Evolutionary conservation across 371 early-diverging fungal genomes (phyloP).

Genomic region (Mucor velutinosus): DNA sequence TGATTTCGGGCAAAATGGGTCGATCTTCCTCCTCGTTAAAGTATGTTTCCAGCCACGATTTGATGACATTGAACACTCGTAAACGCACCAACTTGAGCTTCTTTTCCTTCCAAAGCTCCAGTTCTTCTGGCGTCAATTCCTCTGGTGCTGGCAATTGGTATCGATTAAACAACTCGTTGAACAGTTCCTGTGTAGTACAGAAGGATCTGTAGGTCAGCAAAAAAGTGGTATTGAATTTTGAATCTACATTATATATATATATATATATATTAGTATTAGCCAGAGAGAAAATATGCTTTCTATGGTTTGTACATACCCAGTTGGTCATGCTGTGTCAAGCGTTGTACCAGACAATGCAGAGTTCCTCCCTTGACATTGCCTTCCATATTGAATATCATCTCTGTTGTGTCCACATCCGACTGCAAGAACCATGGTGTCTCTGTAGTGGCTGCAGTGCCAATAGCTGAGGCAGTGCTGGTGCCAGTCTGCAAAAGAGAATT

Average conservation of each 20-base stretch:
- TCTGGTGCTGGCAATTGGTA: constrained; percentile 76
- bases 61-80: constrained; percentile 89
- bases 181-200: constrained; percentile 72
- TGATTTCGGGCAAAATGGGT: constrained; percentile 64
- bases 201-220: constrained; percentile 92
- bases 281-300: not conserved
- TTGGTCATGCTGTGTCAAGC: constrained; percentile 86
- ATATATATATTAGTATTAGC: too few relatives aligned
- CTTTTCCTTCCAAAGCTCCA: constrained; percentile 81
- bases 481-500: not conserved
- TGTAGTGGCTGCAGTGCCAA: not conserved
- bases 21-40: constrained; percentile 80
- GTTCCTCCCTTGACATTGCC: constrained; percentile 91
- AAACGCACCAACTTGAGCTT: constrained; percentile 86
- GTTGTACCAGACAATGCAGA: constrained; percentile 78
- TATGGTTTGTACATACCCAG: constrained; percentile 53
- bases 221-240: constrained; percentile 82
- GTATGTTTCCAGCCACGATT: constrained; percentile 89
- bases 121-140: constrained; percentile 66
- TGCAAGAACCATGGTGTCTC: constrained; percentile 52
- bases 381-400: constrained; percentile 83
- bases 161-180: constrained; percentile 70
- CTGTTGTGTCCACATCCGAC: constrained; percentile 71
- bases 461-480: not conserved
- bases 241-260: constrained; percentile 51